phyloP scores from a whole-genome alignment of 352 stramenopile genomes.

The Plasmopara viticola region DNA sequence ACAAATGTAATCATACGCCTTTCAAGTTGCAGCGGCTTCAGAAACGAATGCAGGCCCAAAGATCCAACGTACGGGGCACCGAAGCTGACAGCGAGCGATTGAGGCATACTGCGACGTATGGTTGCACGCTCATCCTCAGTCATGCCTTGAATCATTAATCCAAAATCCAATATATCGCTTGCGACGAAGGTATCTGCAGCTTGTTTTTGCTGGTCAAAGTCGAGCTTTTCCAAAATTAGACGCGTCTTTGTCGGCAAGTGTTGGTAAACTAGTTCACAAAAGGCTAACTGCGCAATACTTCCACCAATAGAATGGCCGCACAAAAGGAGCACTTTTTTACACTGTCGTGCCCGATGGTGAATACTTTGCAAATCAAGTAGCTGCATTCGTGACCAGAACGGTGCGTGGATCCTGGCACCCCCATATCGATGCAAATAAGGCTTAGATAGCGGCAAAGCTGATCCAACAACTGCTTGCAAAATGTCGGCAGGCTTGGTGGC shows the following conservation, averaged over 20 bases:
- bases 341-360: constrained; percentile 35
- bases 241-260: constrained; percentile 42
- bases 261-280: constrained; percentile 73
- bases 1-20: constrained; percentile 70
- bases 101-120: constrained; percentile 28
- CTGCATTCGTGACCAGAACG: constrained; percentile 70
- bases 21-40: constrained; percentile 42
- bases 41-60: constrained; percentile 32
- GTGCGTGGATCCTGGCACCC: constrained; percentile 63
- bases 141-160: constrained; percentile 22
- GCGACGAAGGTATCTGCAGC: constrained; percentile 7
- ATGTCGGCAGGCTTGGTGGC: constrained; percentile 55
- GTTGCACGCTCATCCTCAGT: constrained; percentile 14
- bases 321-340: constrained; percentile 61
- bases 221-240: constrained; percentile 50
- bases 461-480: constrained; percentile 64
- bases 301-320: constrained; percentile 80
- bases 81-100: constrained; percentile 71
- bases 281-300: constrained; percentile 72
- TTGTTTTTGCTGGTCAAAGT: constrained; percentile 47
- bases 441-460: constrained; percentile 49
- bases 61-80: constrained; percentile 69
- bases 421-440: constrained; percentile 69
- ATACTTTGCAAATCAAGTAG: constrained; percentile 48
- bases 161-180: constrained; percentile 17